phyloP scores from a whole-genome alignment of 805 yeast genomes.

The Zygosaccharomyces bailii region DNA sequence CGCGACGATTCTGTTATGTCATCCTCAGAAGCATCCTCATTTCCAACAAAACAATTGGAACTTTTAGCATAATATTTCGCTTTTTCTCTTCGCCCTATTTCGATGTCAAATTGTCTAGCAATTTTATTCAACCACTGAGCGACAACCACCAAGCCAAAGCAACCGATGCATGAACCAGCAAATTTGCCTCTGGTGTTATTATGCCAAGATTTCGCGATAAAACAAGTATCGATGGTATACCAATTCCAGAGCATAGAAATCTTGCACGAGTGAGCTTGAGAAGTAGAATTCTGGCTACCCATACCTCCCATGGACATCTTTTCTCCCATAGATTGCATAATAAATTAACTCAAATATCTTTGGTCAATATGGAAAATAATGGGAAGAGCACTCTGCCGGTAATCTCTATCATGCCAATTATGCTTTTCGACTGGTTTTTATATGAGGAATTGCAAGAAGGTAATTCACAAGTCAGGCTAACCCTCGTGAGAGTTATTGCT shows the following conservation, averaged over 20 bases:
- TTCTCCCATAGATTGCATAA: no score
- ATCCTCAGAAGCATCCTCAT: conserved; percentile 8
- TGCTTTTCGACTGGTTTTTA: no score
- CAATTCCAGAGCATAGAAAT: conserved; percentile 65
- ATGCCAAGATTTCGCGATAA: conserved; percentile 62
- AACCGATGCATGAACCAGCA: conserved; percentile 75
- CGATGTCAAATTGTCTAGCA: conserved; percentile 49
- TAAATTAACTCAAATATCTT: no score
- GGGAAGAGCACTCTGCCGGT: no score
- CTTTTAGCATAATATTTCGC: conserved; percentile 10
- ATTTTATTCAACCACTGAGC: conserved; percentile 57
- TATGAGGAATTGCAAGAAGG: no score
- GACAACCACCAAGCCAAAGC: conserved; percentile 53
- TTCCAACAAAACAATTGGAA: conserved; percentile 4
- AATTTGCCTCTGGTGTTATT: conserved; percentile 56
- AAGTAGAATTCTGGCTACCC: conserved; percentile 13
- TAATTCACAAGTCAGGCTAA: no score
- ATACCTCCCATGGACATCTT: conserved; percentile 16
- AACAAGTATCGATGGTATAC: conserved; percentile 62
- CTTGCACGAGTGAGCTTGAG: conserved; percentile 16
- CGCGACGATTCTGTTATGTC: conserved; percentile 11
- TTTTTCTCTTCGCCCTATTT: conserved; percentile 34
- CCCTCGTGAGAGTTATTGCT: no score
- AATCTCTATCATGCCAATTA: no score
- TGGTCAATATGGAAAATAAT: no score